These are phyloP conservation scores for Centella asiatica DNA, from an alignment of 129 eudicot species.

Conservation along the genomic window DNA sequence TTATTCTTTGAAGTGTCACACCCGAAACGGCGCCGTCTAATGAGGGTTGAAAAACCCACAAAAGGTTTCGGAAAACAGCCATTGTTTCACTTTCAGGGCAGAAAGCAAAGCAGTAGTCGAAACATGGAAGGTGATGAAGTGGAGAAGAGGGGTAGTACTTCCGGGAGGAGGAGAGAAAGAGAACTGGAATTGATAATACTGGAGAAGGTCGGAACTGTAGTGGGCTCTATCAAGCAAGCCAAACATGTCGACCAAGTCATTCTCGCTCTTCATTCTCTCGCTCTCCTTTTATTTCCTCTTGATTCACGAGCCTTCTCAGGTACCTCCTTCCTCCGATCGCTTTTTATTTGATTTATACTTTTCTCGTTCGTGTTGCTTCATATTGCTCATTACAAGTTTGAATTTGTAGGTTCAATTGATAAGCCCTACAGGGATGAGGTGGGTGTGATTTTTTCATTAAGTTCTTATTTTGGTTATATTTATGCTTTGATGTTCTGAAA, in stretches of 20 bases:
- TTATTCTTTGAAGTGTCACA: too few species aligned
- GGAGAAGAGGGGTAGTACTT: neutral
- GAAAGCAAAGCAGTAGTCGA: neutral
- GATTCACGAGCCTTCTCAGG: conserved; percentile 58
- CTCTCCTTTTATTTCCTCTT: conserved; percentile 56
- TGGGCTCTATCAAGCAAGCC: conserved; percentile 42
- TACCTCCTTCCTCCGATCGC: neutral
- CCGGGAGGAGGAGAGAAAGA: neutral
- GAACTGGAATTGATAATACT: conserved; percentile 25
- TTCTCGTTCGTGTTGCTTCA: neutral
- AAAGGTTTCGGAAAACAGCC: too few species aligned
- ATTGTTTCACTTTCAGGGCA: neutral
- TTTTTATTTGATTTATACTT: neutral
- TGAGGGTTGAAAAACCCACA: too few species aligned
- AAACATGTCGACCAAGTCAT: conserved; percentile 62
- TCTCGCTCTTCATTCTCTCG: conserved; percentile 62
- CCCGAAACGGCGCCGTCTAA: too few species aligned
- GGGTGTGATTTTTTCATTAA: neutral
- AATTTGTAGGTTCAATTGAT: conserved; percentile 50
- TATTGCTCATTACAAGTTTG: too few species aligned
- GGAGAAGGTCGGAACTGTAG: conserved; percentile 45
- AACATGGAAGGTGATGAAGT: neutral
- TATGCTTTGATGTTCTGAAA: neutral
- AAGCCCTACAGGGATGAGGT: conserved; percentile 57
- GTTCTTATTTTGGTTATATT: neutral